A percentile compares a stretch with the other conserved stretches of the same genome.
phyloP scores from a whole-genome alignment of 805 yeast genomes.

The Saturnispora dispora region DNA sequence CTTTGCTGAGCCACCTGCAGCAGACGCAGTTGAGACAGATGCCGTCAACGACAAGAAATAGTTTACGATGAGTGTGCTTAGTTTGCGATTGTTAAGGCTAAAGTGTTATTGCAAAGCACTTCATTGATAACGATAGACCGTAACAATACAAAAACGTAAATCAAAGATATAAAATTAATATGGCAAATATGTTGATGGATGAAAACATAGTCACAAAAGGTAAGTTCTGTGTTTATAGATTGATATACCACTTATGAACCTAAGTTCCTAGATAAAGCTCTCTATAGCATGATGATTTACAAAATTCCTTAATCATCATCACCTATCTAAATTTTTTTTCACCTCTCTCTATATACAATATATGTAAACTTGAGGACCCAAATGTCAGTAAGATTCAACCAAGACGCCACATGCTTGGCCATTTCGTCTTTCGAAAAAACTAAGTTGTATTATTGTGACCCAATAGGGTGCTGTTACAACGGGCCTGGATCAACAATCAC shows the following conservation, averaged over 20 bases:
- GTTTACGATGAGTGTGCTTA: not conserved
- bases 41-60: not conserved
- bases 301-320: not conserved
- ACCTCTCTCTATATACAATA: not conserved
- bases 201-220: no score
- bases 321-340: not conserved
- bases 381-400: constrained; percentile 49
- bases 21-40: not conserved
- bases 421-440: constrained; percentile 58
- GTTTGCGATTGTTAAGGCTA: not conserved
- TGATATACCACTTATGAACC: not conserved
- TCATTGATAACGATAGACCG: not conserved
- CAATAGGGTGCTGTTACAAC: constrained; percentile 65
- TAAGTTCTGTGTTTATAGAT: no score
- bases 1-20: not conserved
- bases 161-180: no score
- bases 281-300: not conserved
- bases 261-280: not conserved
- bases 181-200: no score
- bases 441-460: constrained; percentile 78
- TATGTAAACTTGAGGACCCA: not conserved
- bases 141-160: no score
- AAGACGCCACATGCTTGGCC: constrained; percentile 76
- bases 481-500: constrained; percentile 45
- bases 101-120: not conserved